Evolutionary conservation across 176 grass and related monocot genomes (phyloP).

Genomic region (Bolboschoenus planiculmis): DNA sequence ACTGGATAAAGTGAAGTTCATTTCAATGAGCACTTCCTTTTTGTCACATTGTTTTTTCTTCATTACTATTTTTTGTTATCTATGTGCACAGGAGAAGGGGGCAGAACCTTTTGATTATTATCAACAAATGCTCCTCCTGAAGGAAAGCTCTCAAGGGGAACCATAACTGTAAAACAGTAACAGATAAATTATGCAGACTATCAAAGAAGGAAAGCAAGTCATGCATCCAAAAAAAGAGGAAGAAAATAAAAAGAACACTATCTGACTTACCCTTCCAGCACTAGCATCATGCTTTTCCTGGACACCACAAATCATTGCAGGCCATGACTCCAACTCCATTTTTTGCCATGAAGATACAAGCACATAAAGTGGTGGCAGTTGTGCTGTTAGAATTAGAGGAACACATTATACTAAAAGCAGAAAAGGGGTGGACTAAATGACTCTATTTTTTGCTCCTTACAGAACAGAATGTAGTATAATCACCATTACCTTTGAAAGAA

Average conservation of each 20-base stretch:
- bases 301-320: slow-evolving; percentile 54
- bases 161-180: slow-evolving; percentile 51
- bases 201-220: slow-evolving; percentile 3
- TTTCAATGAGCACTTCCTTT: not conserved
- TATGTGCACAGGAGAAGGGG: not conserved
- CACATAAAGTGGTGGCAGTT: slow-evolving; percentile 60
- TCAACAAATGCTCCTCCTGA: slow-evolving; percentile 34
- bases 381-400: slow-evolving; percentile 42
- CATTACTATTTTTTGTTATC: not conserved
- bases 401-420: not conserved
- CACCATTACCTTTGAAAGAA: slow-evolving; percentile 58
- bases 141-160: slow-evolving; percentile 77
- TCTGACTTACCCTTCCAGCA: slow-evolving; percentile 60
- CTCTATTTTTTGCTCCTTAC: not conserved
- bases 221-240: slow-evolving; percentile 7
- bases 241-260: not conserved
- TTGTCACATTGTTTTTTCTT: not conserved
- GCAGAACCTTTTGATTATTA: slow-evolving; percentile 63
- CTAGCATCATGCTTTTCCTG: slow-evolving; percentile 47
- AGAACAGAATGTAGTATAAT: not conserved
- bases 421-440: not conserved
- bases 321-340: slow-evolving; percentile 81
- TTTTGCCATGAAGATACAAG: slow-evolving; percentile 83
- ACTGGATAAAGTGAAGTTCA: not conserved
- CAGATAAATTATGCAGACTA: not conserved